phyloP scores from a whole-genome alignment of 2,329 filamentous ascomycete species.

The Cladophialophora immunda region DNA sequence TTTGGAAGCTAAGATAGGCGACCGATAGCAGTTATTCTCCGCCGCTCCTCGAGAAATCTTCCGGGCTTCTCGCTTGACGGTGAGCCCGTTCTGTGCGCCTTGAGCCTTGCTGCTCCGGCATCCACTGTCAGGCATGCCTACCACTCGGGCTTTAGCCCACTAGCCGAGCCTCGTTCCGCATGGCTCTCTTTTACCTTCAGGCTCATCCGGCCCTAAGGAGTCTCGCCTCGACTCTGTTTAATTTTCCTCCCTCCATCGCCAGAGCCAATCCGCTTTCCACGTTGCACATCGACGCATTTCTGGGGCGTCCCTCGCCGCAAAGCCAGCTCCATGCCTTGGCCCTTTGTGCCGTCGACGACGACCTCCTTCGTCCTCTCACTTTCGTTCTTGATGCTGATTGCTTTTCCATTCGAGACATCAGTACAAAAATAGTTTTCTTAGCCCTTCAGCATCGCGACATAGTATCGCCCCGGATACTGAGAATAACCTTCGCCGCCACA shows the following conservation, averaged over 20 bases:
- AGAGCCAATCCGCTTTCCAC: constrained; percentile 26
- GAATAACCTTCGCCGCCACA: background rate
- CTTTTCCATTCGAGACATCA: background rate
- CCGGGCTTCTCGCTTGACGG: constrained; percentile 17
- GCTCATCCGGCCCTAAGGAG: background rate
- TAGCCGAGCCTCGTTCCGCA: constrained; percentile 11
- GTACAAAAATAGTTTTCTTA: constrained; percentile 5
- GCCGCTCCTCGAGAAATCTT: constrained; percentile 6
- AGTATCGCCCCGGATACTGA: background rate
- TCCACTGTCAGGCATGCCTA: constrained; percentile 7
- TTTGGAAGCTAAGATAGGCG: constrained; percentile 10
- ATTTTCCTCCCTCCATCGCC: constrained; percentile 21
- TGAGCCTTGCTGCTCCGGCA: constrained; percentile 2
- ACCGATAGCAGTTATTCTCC: constrained; percentile 20
- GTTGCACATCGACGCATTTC: constrained; percentile 8
- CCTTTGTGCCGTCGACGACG: background rate
- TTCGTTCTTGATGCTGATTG: constrained; percentile 1
- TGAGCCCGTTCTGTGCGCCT: background rate
- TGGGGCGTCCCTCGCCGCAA: background rate
- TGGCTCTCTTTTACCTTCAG: background rate
- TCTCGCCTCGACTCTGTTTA: constrained; percentile 23
- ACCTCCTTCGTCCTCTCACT: background rate
- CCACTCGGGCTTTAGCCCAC: constrained; percentile 20
- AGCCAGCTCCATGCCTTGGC: background rate
- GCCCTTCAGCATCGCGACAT: background rate